Percentiles rank a stretch among this genome's conserved stretches.
These are phyloP conservation scores for Wickerhamomyces alni DNA, from an alignment of 805 yeast genomes.

Conservation along the genomic window DNA sequence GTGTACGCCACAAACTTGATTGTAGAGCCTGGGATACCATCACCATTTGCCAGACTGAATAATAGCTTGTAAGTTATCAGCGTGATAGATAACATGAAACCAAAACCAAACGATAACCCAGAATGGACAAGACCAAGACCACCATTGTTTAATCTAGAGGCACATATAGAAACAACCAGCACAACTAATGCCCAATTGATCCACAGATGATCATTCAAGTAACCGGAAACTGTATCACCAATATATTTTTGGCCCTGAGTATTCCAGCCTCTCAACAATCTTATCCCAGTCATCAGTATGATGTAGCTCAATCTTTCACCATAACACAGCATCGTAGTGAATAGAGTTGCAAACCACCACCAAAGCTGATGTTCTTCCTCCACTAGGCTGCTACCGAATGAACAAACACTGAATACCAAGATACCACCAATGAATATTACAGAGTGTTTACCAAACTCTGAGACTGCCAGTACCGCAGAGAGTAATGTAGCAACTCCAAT, in stretches of 20 bases:
- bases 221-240: slow-evolving; percentile 41
- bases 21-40: slow-evolving; percentile 38
- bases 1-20: slow-evolving; percentile 23
- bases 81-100: slow-evolving; percentile 40
- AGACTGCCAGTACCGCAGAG: slow-evolving; percentile 3
- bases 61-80: slow-evolving; percentile 49
- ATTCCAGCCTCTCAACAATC: slow-evolving; percentile 78
- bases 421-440: slow-evolving; percentile 19
- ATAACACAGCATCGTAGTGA: slow-evolving; percentile 12
- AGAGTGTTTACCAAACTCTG: slow-evolving; percentile 3
- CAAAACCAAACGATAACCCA: slow-evolving; percentile 35
- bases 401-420: slow-evolving; percentile 41
- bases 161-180: slow-evolving; percentile 29
- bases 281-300: slow-evolving; percentile 28
- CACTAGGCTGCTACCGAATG: slow-evolving; percentile 83
- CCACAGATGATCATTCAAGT: slow-evolving; percentile 28
- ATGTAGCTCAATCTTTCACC: slow-evolving; percentile 4
- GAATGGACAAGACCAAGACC: slow-evolving; percentile 20
- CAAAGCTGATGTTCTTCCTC: slow-evolving; percentile 96
- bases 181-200: slow-evolving; percentile 44
- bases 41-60: slow-evolving; percentile 50
- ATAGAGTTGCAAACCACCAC: slow-evolving; percentile 60
- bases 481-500: slow-evolving; percentile 14
- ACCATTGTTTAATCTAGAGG: slow-evolving; percentile 21
- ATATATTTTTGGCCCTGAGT: slow-evolving; percentile 83